phyloP scores from a whole-genome alignment of 805 yeast species.

The Sugiyamaella americana region DNA sequence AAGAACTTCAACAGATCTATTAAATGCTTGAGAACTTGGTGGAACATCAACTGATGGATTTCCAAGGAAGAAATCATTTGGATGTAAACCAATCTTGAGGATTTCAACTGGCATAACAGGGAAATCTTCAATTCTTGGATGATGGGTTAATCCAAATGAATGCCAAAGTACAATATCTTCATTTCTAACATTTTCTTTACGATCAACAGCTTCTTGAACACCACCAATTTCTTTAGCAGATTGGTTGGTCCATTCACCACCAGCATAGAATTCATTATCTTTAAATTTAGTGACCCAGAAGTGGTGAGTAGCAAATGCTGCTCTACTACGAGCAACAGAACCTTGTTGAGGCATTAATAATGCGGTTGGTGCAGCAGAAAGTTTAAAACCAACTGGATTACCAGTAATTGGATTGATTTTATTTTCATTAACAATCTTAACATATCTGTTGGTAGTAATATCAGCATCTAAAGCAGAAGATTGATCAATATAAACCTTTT shows the following conservation, averaged over 20 bases:
- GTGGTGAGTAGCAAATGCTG: slow-evolving; percentile 69
- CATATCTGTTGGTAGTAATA: slow-evolving; percentile 68
- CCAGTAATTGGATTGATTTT: slow-evolving; percentile 62
- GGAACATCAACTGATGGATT: slow-evolving; percentile 79
- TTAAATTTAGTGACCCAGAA: slow-evolving; percentile 75
- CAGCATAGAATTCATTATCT: slow-evolving; percentile 68
- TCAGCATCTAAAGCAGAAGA: slow-evolving; percentile 69
- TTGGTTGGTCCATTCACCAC: slow-evolving; percentile 84
- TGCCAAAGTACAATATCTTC: slow-evolving; percentile 77
- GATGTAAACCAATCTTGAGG: slow-evolving; percentile 59
- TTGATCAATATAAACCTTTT: slow-evolving; percentile 60
- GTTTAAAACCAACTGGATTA: slow-evolving; percentile 73
- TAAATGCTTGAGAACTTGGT: slow-evolving; percentile 58
- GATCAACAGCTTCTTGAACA: slow-evolving; percentile 58
- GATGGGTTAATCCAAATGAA: slow-evolving; percentile 73
- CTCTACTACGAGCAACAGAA: slow-evolving; percentile 65
- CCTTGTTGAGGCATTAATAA: slow-evolving; percentile 62
- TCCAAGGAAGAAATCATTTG: slow-evolving; percentile 67
- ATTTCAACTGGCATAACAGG: slow-evolving; percentile 87
- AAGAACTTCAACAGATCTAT: slow-evolving; percentile 46
- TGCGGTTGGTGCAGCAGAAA: slow-evolving; percentile 71
- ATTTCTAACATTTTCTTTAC: slow-evolving; percentile 61
- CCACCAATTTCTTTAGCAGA: slow-evolving; percentile 65
- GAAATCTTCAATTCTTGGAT: slow-evolving; percentile 80
- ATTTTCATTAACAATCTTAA: slow-evolving; percentile 70